Conservation (phyloP, 495 filamentous ascomycete species). For the Xeromyces bisporus region DNA sequence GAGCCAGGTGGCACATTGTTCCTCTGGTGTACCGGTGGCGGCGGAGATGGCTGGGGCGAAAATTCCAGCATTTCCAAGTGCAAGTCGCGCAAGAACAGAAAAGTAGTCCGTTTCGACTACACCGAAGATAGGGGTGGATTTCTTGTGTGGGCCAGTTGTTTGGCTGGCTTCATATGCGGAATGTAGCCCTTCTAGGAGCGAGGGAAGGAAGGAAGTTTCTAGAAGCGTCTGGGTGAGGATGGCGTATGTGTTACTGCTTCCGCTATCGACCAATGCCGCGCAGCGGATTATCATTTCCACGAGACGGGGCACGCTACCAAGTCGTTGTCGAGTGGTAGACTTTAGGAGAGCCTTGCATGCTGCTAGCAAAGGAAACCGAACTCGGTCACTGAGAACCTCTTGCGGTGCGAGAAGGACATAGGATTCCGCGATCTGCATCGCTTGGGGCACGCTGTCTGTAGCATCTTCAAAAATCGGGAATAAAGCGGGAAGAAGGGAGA, state of each 20-base stretch:
- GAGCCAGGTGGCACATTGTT: constrained; percentile 51
- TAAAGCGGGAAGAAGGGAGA: constrained; percentile 47
- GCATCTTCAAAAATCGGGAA: constrained; percentile 57
- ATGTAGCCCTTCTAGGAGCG: constrained; percentile 53
- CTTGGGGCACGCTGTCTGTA: constrained; percentile 49
- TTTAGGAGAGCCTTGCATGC: constrained; percentile 38
- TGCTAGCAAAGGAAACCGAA: constrained; percentile 37
- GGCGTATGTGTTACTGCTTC: constrained; percentile 41
- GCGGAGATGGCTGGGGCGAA: constrained; percentile 39
- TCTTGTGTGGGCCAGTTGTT: constrained; percentile 58
- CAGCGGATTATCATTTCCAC: constrained; percentile 56
- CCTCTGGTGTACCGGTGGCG: constrained; percentile 20
- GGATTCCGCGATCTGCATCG: constrained; percentile 54
- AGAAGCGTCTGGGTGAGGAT: constrained; percentile 52
- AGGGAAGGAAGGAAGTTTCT: constrained; percentile 44
- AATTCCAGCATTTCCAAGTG: constrained; percentile 46
- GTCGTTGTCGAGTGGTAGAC: constrained; percentile 45
- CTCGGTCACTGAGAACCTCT: constrained; percentile 48
- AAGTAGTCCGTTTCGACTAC: constrained; percentile 71
- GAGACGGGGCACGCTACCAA: constrained; percentile 44
- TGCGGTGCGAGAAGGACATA: constrained; percentile 70
- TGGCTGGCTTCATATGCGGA: constrained; percentile 54
- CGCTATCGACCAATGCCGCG: constrained; percentile 54
- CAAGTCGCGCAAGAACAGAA: constrained; percentile 63
- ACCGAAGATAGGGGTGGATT: constrained; percentile 41